Percentiles rank a stretch among this genome's conserved stretches.
These are phyloP conservation scores for Apiosordaria backusii DNA, from an alignment of 495 filamentous ascomycete species.

Conservation along the genomic window DNA sequence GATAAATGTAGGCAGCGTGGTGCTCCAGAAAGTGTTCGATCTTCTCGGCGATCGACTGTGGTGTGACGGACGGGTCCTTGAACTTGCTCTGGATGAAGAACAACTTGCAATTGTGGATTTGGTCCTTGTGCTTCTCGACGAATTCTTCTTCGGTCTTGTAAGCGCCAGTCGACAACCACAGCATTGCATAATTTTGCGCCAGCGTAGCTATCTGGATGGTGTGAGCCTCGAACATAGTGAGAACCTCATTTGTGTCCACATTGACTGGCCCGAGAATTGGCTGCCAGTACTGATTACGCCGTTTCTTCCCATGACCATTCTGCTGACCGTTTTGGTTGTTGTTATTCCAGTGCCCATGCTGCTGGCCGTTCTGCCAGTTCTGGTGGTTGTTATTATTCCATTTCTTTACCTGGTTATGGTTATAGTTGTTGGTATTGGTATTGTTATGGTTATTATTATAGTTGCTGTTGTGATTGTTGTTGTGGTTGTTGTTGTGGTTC, in stretches of 20 bases:
- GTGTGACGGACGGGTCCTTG: background rate
- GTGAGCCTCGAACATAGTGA: background rate
- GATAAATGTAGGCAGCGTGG: background rate
- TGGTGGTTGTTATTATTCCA: no score
- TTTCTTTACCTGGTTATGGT: background rate
- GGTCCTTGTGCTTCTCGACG: background rate
- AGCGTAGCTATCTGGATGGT: background rate
- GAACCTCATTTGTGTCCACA: background rate
- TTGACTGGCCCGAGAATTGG: background rate
- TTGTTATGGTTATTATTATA: background rate
- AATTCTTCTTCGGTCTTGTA: background rate
- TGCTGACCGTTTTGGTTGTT: background rate
- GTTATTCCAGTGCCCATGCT: background rate
- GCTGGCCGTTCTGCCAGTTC: background rate
- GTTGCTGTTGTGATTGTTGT: conserved; percentile 8
- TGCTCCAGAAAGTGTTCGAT: background rate
- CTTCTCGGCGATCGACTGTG: background rate
- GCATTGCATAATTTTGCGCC: background rate
- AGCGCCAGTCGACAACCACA: background rate
- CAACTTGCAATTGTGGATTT: background rate
- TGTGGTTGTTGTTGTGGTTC: conserved; percentile 10
- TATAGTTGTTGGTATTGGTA: conserved; percentile 4
- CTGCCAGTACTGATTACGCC: background rate
- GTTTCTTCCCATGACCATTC: background rate
- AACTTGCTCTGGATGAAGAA: background rate